Percentiles rank a stretch among this genome's conserved stretches.
These are phyloP conservation scores for Diutina rugosa DNA, from an alignment of 1,139 yeast genomes.

Conservation along the genomic window DNA sequence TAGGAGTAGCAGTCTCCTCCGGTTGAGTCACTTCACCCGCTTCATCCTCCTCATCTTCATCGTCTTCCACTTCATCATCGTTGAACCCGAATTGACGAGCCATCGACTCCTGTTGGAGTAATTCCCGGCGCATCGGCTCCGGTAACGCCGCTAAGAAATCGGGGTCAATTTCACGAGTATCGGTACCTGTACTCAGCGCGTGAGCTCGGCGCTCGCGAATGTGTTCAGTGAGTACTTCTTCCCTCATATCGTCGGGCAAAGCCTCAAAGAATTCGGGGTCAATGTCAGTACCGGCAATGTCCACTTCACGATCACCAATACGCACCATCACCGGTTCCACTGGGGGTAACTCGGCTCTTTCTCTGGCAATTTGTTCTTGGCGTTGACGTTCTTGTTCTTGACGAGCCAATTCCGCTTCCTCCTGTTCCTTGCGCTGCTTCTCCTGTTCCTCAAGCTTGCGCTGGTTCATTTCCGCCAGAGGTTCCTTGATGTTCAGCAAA, in stretches of 20 bases:
- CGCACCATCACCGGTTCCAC: slow-evolving; percentile 50
- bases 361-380: slow-evolving; percentile 9
- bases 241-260: slow-evolving; percentile 85
- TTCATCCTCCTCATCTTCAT: slow-evolving; percentile 9
- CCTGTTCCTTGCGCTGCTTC: slow-evolving; percentile 16
- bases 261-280: slow-evolving; percentile 89
- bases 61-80: slow-evolving; percentile 9
- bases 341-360: slow-evolving; percentile 6
- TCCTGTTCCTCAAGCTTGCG: slow-evolving; percentile 9
- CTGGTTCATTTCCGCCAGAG: neutral
- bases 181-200: slow-evolving; percentile 28
- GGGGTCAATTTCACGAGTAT: slow-evolving; percentile 59
- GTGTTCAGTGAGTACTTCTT: slow-evolving; percentile 84
- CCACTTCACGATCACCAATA: slow-evolving; percentile 72
- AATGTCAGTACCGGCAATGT: slow-evolving; percentile 80
- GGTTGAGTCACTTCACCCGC: neutral
- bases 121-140: slow-evolving; percentile 57
- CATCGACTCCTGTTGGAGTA: slow-evolving; percentile 54
- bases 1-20: slow-evolving; percentile 2
- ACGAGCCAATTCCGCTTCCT: slow-evolving; percentile 19
- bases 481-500: neutral
- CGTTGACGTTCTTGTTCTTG: slow-evolving; percentile 25
- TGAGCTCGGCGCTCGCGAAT: slow-evolving; percentile 53
- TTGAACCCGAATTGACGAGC: slow-evolving; percentile 20
- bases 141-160: slow-evolving; percentile 79